A percentile compares a stretch with the other conserved stretches of the same genome.
phyloP scores from a whole-genome alignment of 768 basidiomycete genomes.

The Naganishia vaughanmartiniae region DNA sequence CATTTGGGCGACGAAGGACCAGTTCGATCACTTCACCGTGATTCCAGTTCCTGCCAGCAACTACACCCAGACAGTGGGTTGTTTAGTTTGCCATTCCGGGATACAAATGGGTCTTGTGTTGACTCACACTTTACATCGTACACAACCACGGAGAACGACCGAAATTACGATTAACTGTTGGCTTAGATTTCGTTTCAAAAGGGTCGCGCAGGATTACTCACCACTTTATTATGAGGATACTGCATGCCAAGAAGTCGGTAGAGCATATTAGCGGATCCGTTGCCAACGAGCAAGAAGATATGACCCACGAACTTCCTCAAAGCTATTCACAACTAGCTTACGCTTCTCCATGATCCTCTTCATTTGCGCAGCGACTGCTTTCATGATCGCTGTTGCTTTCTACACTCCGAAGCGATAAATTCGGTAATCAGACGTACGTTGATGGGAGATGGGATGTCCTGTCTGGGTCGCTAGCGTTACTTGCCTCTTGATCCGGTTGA shows the following conservation, averaged over 20 bases:
- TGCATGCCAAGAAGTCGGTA: neutral
- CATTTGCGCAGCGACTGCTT: conserved; percentile 40
- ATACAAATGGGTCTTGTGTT: neutral
- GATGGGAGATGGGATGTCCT: too few species aligned
- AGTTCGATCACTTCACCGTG: conserved; percentile 51
- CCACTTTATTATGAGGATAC: conserved; percentile 24
- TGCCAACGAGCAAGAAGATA: conserved; percentile 13
- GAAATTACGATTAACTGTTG: too few species aligned
- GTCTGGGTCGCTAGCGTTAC: neutral
- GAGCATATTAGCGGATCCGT: neutral
- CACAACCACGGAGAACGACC: too few species aligned
- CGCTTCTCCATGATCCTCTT: conserved; percentile 48
- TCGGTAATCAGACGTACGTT: neutral
- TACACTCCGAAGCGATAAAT: neutral
- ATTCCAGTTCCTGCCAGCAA: conserved; percentile 51
- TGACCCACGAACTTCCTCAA: conserved; percentile 49
- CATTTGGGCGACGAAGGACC: conserved; percentile 42
- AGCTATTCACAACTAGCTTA: conserved; percentile 45
- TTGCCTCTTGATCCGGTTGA: conserved; percentile 21
- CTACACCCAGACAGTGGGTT: neutral
- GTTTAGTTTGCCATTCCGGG: neutral
- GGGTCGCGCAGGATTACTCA: neutral
- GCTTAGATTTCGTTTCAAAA: too few species aligned
- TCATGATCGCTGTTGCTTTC: conserved; percentile 27
- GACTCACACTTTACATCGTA: neutral